Conservation (phyloP, 179 eudicot species). For the Beta macrorhiza region DNA sequence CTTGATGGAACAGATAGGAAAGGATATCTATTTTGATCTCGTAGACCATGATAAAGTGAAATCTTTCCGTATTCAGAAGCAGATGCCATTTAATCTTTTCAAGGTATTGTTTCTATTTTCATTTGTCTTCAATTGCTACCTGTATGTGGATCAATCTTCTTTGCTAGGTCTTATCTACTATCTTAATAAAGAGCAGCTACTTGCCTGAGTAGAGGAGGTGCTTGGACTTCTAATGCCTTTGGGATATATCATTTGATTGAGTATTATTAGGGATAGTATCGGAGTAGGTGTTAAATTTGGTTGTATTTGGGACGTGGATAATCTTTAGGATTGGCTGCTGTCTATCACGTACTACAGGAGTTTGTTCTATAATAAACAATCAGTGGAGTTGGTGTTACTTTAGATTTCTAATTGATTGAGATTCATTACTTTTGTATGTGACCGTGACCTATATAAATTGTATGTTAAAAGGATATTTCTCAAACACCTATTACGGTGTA, state of each 20-base stretch:
- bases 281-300: background rate
- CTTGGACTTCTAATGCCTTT: background rate
- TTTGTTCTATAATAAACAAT: background rate
- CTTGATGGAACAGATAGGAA: conserved; percentile 75
- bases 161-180: background rate
- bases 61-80: conserved; percentile 77
- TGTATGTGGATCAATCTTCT: background rate
- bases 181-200: background rate
- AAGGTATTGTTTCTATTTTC: conserved; percentile 44
- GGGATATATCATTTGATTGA: background rate
- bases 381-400: background rate
- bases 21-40: conserved; percentile 76
- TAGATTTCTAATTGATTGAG: background rate
- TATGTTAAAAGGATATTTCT: background rate
- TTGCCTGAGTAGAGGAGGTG: background rate
- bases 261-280: background rate
- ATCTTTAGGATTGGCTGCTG: background rate
- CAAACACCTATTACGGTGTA: background rate
- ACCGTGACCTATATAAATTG: background rate
- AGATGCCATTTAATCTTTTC: conserved; percentile 64
- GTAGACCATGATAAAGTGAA: conserved; percentile 86
- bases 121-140: background rate
- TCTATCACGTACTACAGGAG: background rate
- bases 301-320: background rate
- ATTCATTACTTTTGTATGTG: background rate